Conservation (phyloP, 202 grass and related monocot genomes). For the Panicum hallii region DNA sequence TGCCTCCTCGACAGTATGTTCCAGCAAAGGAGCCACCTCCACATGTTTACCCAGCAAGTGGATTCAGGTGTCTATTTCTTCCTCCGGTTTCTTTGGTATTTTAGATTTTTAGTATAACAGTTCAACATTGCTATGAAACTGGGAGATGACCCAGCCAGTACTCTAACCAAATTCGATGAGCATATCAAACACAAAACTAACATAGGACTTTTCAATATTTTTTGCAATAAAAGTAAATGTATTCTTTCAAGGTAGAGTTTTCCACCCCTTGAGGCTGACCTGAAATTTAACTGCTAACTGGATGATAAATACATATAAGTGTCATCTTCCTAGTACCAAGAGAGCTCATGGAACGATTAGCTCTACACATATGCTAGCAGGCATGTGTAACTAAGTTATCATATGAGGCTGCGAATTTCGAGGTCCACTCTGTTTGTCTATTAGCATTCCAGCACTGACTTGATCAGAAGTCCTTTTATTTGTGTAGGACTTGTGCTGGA, state of each 20-base stretch:
- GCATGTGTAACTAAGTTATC: background rate
- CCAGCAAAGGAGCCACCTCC: slow-evolving; percentile 39
- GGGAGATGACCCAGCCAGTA: background rate
- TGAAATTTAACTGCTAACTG: slow-evolving; percentile 2
- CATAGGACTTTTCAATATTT: background rate
- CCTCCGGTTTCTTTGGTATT: slow-evolving; percentile 25
- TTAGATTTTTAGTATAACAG: background rate
- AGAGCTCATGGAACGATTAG: slow-evolving; percentile 8
- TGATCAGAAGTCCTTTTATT: slow-evolving; percentile 27
- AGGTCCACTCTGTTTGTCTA: background rate
- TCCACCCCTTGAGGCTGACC: background rate
- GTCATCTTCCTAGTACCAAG: slow-evolving; percentile 23
- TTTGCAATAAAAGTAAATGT: background rate
- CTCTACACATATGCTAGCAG: background rate
- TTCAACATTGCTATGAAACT: too few relatives aligned
- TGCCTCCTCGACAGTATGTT: slow-evolving; percentile 45
- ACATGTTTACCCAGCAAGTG: slow-evolving; percentile 46
- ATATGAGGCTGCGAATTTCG: background rate
- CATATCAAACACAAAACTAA: background rate
- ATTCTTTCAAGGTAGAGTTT: background rate
- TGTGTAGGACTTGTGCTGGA: slow-evolving; percentile 80
- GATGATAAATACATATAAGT: slow-evolving; percentile 18
- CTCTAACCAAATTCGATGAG: background rate
- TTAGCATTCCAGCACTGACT: slow-evolving; percentile 14
- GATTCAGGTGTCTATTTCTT: slow-evolving; percentile 57